Evolutionary conservation across 345 rosid species (phyloP), one percentile per base, ranked within the genome.

Genomic region (Sonneratia caseolaris): DNA sequence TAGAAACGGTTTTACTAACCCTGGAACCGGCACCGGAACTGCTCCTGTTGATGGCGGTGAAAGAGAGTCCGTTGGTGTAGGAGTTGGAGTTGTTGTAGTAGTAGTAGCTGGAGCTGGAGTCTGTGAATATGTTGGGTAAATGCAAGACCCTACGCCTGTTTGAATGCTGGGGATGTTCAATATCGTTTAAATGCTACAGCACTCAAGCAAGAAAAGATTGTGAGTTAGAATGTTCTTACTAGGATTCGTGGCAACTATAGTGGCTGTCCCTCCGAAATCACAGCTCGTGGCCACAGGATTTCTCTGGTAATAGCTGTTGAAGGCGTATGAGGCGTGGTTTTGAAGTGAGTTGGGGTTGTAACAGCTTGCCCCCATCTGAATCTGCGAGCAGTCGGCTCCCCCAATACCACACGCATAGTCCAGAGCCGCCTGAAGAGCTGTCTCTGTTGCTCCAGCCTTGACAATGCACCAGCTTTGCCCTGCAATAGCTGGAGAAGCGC

Each of bases 401-500:
- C 94, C 96, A 15, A 76, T 72, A 16, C 99, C 99, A 48, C 99
- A 96, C 0, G 99, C 99, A 73, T 92, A 96, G 79, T 96, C 98
- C 78, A 96, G 83, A 16, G 88, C 99, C 7, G 78, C 48, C 74
- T 96, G 99, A 51, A 92, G 81, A 10, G 86, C 75, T 45, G 76
- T 72, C 76, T 86, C 86, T 4, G 82, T 35, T 0, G 75, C 87
- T 77, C 98, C 97, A n/a, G 75, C 73, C 85, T 66, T 89, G 35
- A 91, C 97, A 66, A 91, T 81, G 45, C 99, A 96, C 98, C 98
- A 96, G 83, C 89, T 85, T 79, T 91, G 94, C 51, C 96, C 96
- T 66, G 88, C 74, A 80, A 61, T 68, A 24, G 86, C 86, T 7
- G 99, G 92, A 72, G 91, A 77, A 81, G 84, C 86, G 66, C 38